These are phyloP conservation scores for Hyphopichia pseudoburtonii DNA, from an alignment of 1,139 yeast genomes.

Conservation along the genomic window DNA sequence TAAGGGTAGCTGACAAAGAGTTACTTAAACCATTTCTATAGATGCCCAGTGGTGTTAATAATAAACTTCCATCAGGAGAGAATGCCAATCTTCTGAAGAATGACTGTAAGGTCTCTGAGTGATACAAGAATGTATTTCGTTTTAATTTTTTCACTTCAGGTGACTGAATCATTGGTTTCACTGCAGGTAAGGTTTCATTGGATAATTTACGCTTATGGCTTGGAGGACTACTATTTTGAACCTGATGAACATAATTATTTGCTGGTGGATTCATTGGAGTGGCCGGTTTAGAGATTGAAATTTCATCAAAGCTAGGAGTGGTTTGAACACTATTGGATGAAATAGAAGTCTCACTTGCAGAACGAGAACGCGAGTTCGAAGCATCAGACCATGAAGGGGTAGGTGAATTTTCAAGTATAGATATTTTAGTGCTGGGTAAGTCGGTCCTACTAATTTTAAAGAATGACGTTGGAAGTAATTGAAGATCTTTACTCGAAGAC, in stretches of 20 bases:
- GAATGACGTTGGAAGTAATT: slow-evolving; percentile 33
- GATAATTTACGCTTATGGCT: slow-evolving; percentile 17
- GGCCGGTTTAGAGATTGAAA: slow-evolving; percentile 1
- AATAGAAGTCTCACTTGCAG: too few species aligned
- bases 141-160: slow-evolving; percentile 7
- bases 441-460: slow-evolving; percentile 48
- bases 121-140: slow-evolving; percentile 51
- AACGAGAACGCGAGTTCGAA: too few species aligned
- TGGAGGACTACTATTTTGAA: slow-evolving; percentile 22
- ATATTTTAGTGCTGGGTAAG: slow-evolving; percentile 22
- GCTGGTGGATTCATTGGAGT: slow-evolving; percentile 9
- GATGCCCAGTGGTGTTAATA: slow-evolving; percentile 83
- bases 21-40: slow-evolving; percentile 27
- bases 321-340: background rate
- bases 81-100: slow-evolving; percentile 83
- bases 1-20: too few species aligned
- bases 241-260: slow-evolving; percentile 7
- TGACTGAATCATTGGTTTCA: slow-evolving; percentile 20
- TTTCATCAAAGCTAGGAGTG: background rate
- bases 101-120: slow-evolving; percentile 83
- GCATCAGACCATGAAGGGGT: too few species aligned
- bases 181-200: slow-evolving; percentile 39
- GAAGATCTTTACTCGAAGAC: slow-evolving; percentile 7
- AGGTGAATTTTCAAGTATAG: background rate
- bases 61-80: slow-evolving; percentile 84